Conservation (phyloP, 2,329 filamentous ascomycete genomes). For the Pyrenophora seminiperda region DNA sequence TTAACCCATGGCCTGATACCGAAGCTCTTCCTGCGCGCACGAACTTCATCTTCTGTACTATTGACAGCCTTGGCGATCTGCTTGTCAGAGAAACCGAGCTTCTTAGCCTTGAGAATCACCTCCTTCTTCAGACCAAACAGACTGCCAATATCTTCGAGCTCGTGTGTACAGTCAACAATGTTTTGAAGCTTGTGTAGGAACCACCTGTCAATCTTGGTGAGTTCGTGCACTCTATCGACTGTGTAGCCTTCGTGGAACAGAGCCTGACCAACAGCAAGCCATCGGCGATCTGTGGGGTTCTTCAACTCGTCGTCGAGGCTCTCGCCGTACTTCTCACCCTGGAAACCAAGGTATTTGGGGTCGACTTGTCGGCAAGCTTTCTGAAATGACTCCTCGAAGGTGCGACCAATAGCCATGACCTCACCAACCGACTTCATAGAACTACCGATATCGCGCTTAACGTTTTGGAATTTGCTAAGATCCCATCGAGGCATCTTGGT, state of each 20-base stretch:
- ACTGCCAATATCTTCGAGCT: slow-evolving; percentile 82
- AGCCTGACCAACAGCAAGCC: slow-evolving; percentile 95
- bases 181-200: slow-evolving; percentile 98
- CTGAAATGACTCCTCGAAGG: slow-evolving; percentile 98
- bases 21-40: slow-evolving; percentile 81
- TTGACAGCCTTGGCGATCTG: slow-evolving; percentile 89
- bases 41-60: slow-evolving; percentile 86
- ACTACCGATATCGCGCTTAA: slow-evolving; percentile 95
- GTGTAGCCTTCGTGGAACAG: slow-evolving; percentile 97
- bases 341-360: slow-evolving; percentile 87
- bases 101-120: slow-evolving; percentile 88
- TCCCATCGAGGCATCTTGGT: slow-evolving; percentile 99
- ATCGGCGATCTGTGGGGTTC: slow-evolving; percentile 94
- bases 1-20: slow-evolving; percentile 95
- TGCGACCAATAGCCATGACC: slow-evolving; percentile 98
- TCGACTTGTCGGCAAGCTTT: slow-evolving; percentile 98
- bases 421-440: slow-evolving; percentile 99
- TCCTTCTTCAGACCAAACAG: slow-evolving; percentile 87
- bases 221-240: slow-evolving; percentile 86
- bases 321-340: slow-evolving; percentile 86
- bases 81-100: slow-evolving; percentile 95
- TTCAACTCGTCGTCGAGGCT: slow-evolving; percentile 86
- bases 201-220: slow-evolving; percentile 99
- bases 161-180: slow-evolving; percentile 86
- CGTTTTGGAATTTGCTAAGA: slow-evolving; percentile 97